Percentiles rank a stretch among this genome's conserved stretches.
phyloP scores from a whole-genome alignment of 108 stramenopile genomes.

The Poteriospumella lacustris region DNA sequence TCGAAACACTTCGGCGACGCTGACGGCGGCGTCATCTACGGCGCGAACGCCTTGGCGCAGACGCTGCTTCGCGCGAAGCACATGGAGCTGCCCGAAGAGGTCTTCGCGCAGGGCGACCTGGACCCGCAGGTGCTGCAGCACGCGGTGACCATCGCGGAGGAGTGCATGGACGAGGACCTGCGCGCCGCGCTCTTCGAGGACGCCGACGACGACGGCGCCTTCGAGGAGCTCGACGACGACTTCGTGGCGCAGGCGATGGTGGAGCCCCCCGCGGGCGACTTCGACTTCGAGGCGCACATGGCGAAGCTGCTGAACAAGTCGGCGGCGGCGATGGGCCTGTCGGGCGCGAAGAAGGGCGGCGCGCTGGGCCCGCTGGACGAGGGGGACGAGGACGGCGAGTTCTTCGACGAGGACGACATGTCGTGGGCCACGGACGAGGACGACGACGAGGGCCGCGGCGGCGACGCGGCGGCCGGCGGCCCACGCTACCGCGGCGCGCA shows the following conservation, averaged over 20 bases:
- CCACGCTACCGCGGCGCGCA: background rate
- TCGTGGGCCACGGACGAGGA: conserved; percentile 37
- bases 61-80: too few species aligned
- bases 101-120: conserved; percentile 20
- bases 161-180: conserved; percentile 90
- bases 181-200: conserved; percentile 77
- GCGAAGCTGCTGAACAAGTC: conserved; percentile 45
- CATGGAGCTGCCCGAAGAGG: conserved; percentile 33
- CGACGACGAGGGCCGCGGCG: conserved; percentile 35
- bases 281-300: conserved; percentile 90
- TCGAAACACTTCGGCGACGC: conserved; percentile 77
- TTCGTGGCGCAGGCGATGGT: conserved; percentile 63
- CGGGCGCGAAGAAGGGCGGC: conserved; percentile 33
- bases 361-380: conserved; percentile 27
- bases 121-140: conserved; percentile 17
- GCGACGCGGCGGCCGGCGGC: conserved; percentile 30
- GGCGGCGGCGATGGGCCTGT: conserved; percentile 29
- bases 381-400: conserved; percentile 31
- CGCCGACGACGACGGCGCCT: conserved; percentile 50
- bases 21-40: conserved; percentile 49
- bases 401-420: conserved; percentile 35
- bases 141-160: conserved; percentile 48
- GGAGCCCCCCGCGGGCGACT: conserved; percentile 52
- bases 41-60: too few species aligned
- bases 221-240: conserved; percentile 88